Evolutionary conservation across 2,329 filamentous ascomycete genomes (phyloP), one percentile per base, ranked within the genome.

Genomic region (Hymenoscyphus repandus): DNA sequence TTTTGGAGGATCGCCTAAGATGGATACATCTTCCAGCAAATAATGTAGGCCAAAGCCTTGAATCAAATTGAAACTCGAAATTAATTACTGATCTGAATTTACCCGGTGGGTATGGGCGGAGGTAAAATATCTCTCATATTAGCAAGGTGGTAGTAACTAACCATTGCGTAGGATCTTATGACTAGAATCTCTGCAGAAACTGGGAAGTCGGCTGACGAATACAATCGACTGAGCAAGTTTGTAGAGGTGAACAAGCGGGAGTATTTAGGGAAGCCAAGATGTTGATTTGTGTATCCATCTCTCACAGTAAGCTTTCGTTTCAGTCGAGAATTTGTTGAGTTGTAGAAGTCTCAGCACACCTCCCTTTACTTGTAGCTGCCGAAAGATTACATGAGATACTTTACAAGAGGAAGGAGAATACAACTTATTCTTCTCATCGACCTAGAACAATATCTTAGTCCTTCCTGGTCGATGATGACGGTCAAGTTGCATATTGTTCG

Each of bases 21-120:
- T 45, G 31, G 42, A 45, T 45, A 11, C 42, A 45, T 45, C 9
- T 45, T 5, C 42, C 42, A 20, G 42, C 42, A 17, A 45, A 45
- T 20, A 45, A 45, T 15, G 42, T 45, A 34, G 33, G 42, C 22
- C 22, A 7, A 27, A 27, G 4, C 4, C 4, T 4, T 27, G 4
- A 7, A 27, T 27, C 4, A 27, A 27, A 27, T 27, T 7, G 22
- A 27, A 27, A 27, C 4, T 27, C 7, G 7, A 7, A 27, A 27
- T 27, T 27, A 7, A 4, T 27, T 27, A 7, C 22, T 27, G 22
- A 45, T 18, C 1, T 20, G 13, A 33, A n/a, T n/a, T n/a, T 36
- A 1, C 17, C 6, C 6, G 18, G 42, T 33, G 30, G 42, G 33
- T 22, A 13, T 45, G 42, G 42, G 42, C 32, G 33, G 32, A 45